Evolutionary conservation across 129 eudicot species (phyloP).

Genomic region (Chrysanthemum makinoi): DNA sequence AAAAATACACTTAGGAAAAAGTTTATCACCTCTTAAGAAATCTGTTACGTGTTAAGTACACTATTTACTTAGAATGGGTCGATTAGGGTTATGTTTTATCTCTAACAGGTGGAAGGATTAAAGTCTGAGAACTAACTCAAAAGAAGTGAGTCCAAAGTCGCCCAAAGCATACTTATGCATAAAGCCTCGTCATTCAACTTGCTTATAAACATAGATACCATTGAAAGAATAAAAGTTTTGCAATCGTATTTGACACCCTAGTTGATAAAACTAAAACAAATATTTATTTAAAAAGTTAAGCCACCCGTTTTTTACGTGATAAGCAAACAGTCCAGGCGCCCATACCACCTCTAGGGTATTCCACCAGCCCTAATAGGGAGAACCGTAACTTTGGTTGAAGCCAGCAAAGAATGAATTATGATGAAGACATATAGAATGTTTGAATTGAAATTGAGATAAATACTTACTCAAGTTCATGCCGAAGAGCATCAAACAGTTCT

Average conservation of each 20-base stretch:
- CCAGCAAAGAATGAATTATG: neutral
- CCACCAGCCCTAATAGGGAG: neutral
- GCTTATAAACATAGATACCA: neutral
- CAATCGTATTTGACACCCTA: neutral
- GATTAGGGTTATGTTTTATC: neutral
- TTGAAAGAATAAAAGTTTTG: neutral
- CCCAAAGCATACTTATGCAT: neutral
- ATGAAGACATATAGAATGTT: neutral
- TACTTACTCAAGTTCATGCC: slow-evolving; percentile 93
- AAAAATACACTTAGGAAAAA: neutral
- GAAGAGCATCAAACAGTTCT: slow-evolving; percentile 90
- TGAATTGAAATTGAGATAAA: neutral
- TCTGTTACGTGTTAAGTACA: neutral
- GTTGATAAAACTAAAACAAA: neutral
- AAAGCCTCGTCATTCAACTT: neutral
- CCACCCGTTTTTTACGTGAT: neutral
- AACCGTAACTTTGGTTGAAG: neutral
- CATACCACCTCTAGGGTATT: slow-evolving; percentile 2
- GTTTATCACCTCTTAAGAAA: neutral
- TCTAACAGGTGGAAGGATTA: neutral
- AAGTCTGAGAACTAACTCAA: neutral
- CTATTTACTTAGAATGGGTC: neutral
- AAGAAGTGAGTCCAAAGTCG: neutral
- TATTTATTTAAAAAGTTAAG: neutral
- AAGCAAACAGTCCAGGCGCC: neutral